phyloP scores from a whole-genome alignment of 2,329 filamentous ascomycete species.

The Diplocarpon mali region DNA sequence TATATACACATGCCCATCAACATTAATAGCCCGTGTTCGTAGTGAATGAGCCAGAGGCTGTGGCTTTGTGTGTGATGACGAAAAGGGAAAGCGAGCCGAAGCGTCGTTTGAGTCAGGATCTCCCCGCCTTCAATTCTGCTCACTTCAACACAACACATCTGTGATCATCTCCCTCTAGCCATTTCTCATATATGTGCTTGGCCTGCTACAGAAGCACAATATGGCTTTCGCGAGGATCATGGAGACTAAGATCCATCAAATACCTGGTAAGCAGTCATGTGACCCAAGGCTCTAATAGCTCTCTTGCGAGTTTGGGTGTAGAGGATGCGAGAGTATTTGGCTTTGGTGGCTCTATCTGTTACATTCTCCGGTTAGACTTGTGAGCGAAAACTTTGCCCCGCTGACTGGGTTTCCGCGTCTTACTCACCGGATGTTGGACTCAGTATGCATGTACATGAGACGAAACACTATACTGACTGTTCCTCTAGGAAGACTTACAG shows the following conservation, averaged over 20 bases:
- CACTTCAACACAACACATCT: background rate
- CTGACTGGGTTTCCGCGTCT: too few species aligned
- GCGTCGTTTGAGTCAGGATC: background rate
- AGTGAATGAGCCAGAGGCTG: background rate
- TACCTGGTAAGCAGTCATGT: slow-evolving; percentile 24
- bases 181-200: too few species aligned
- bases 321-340: too few species aligned
- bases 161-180: too few species aligned
- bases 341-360: too few species aligned
- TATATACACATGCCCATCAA: too few species aligned
- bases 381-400: too few species aligned
- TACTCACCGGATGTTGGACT: too few species aligned
- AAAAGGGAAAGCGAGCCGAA: background rate
- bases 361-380: too few species aligned
- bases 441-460: too few species aligned
- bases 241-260: slow-evolving; percentile 32
- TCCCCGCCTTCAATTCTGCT: background rate
- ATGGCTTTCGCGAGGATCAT: slow-evolving; percentile 24
- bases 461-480: background rate
- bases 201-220: background rate
- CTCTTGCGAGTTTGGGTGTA: too few species aligned
- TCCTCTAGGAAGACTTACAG: slow-evolving; percentile 54
- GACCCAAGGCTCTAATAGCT: background rate
- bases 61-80: background rate
- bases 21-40: background rate